Evolutionary conservation across 164 flowering plant genomes (phyloP).

Genomic region (Magnolia officinalis): DNA sequence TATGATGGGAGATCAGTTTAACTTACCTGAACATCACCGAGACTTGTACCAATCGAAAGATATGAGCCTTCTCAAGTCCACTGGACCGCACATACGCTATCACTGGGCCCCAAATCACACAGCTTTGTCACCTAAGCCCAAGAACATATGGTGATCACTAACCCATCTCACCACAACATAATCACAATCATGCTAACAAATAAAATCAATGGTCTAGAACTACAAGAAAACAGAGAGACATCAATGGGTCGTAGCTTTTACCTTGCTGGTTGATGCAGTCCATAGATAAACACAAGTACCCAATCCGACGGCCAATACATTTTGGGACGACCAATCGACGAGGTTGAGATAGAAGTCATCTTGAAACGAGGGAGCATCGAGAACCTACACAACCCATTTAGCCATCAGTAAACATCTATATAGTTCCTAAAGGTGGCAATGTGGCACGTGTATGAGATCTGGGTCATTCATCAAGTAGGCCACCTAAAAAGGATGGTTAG

Average conservation of each 20-base stretch:
- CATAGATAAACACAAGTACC: constrained; percentile 96
- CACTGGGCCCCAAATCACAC: constrained; percentile 91
- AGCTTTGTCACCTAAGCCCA: constrained; percentile 74
- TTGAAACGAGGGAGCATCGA: constrained; percentile 97
- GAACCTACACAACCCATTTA: constrained; percentile 54
- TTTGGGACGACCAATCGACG: constrained; percentile 98
- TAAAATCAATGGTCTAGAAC: neutral
- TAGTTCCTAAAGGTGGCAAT: too few species aligned
- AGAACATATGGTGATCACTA: neutral
- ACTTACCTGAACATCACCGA: constrained; percentile 89
- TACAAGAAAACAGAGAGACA: neutral
- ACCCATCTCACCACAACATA: neutral
- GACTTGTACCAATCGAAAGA: constrained; percentile 84
- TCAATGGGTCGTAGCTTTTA: constrained; percentile 16
- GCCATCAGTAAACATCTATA: neutral
- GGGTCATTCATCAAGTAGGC: too few species aligned
- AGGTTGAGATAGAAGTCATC: constrained; percentile 97
- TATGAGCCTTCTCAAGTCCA: constrained; percentile 98
- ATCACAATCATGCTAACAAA: neutral
- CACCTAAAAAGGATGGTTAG: too few species aligned
- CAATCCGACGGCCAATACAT: constrained; percentile 96
- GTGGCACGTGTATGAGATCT: too few species aligned
- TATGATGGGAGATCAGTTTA: neutral
- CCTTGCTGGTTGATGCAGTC: constrained; percentile 95
- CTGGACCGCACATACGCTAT: constrained; percentile 82